These are phyloP conservation scores for Magnolia officinalis DNA, from an alignment of 164 flowering plant genomes.

Conservation along the genomic window DNA sequence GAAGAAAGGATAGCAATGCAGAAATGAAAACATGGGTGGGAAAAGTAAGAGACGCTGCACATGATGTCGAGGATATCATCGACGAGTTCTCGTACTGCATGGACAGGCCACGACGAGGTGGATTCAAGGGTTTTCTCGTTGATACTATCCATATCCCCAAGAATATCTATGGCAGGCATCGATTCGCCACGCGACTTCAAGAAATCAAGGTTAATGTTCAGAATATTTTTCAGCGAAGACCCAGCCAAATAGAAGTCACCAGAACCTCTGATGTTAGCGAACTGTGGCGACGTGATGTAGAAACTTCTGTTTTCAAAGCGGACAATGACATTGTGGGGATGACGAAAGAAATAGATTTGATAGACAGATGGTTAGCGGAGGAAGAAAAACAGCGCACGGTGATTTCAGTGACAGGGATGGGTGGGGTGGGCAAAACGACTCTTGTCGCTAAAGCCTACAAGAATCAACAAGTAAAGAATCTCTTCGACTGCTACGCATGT, in stretches of 20 bases:
- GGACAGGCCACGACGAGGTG: not conserved
- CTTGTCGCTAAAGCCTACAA: slow-evolving; percentile 31
- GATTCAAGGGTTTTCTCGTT: not conserved
- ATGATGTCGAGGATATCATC: not conserved
- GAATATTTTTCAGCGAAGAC: too few species aligned
- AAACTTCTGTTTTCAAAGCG: slow-evolving; percentile 11
- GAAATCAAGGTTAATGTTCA: too few species aligned
- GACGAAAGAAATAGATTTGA: slow-evolving; percentile 16
- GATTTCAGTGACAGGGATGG: slow-evolving; percentile 52
- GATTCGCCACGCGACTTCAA: not conserved
- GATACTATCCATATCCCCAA: not conserved
- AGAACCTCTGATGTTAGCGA: not conserved
- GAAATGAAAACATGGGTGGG: not conserved
- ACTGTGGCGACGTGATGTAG: not conserved
- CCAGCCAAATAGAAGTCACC: too few species aligned
- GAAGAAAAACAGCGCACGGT: slow-evolving; percentile 26
- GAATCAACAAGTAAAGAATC: slow-evolving; percentile 5
- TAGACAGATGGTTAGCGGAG: slow-evolving; percentile 28
- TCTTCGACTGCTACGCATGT: slow-evolving; percentile 39
- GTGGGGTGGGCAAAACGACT: slow-evolving; percentile 56
- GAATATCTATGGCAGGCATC: not conserved
- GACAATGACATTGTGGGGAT: slow-evolving; percentile 37
- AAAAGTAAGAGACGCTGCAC: not conserved
- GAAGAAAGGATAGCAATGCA: not conserved
- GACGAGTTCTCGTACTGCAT: not conserved